Conservation (phyloP, 768 basidiomycete species). For the Agaricus sinodeliciosus region DNA sequence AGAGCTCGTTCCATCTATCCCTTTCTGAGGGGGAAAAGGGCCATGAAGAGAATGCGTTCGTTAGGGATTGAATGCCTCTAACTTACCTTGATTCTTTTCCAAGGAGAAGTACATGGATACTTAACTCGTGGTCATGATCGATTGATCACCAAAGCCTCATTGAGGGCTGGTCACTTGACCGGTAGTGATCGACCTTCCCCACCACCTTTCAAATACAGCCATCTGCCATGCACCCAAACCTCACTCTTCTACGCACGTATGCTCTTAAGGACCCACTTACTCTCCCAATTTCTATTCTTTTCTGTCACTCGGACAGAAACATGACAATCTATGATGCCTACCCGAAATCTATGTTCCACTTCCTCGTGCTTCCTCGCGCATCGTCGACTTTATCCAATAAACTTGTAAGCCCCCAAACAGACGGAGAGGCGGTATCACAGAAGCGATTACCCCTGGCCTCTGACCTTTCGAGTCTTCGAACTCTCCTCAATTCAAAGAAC, state of each 20-base stretch:
- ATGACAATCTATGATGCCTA: constrained; percentile 70
- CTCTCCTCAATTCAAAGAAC: constrained; percentile 37
- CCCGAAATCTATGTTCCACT: constrained; percentile 85
- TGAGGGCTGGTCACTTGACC: no score
- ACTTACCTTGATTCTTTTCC: no score
- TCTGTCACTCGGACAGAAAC: constrained; percentile 45
- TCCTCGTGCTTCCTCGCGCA: constrained; percentile 73
- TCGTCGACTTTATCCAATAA: neutral
- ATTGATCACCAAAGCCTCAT: no score
- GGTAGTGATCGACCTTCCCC: neutral
- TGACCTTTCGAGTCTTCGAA: constrained; percentile 47
- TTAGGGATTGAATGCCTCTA: no score
- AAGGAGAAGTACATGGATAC: no score
- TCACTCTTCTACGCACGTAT: constrained; percentile 57
- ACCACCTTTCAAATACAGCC: neutral
- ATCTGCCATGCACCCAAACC: constrained; percentile 18
- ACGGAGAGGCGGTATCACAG: constrained; percentile 14
- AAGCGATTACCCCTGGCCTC: constrained; percentile 14
- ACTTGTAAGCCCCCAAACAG: neutral
- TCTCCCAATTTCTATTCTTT: constrained; percentile 56
- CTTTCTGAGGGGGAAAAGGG: no score
- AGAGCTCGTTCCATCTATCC: no score
- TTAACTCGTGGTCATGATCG: no score
- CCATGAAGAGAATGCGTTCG: no score
- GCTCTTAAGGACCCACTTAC: constrained; percentile 44